Percentiles rank a stretch among this genome's conserved stretches.
phyloP scores from a whole-genome alignment of 441 rosid species.

The Euphorbia schlechtendalii region DNA sequence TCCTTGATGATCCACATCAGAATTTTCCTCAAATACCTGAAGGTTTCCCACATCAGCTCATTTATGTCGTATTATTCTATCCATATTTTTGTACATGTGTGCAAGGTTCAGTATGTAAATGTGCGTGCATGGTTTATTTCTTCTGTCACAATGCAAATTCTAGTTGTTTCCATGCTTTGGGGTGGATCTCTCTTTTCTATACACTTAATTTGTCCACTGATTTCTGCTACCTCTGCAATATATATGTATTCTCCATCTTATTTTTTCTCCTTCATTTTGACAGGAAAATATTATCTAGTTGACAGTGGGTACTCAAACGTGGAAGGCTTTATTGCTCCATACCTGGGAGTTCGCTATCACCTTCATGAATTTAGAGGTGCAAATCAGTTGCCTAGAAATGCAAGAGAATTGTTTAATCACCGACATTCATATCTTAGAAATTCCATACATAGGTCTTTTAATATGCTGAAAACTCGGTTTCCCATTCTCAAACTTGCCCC shows the following conservation, averaged over 20 bases:
- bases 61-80: neutral
- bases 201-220: neutral
- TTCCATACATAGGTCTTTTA: conserved; percentile 45
- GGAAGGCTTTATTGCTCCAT: conserved; percentile 76
- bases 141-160: neutral
- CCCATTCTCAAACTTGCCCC: conserved; percentile 75
- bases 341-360: conserved; percentile 47
- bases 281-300: conserved; percentile 81
- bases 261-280: neutral
- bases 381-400: conserved; percentile 54
- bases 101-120: neutral
- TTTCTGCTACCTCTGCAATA: neutral
- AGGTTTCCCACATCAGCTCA: conserved; percentile 31
- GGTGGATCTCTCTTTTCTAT: neutral
- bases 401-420: conserved; percentile 68
- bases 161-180: neutral
- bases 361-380: conserved; percentile 63
- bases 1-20: conserved; percentile 68
- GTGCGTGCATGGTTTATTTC: neutral
- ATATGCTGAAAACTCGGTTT: conserved; percentile 59
- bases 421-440: conserved; percentile 57
- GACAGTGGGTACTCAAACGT: conserved; percentile 53
- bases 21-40: conserved; percentile 68
- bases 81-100: neutral
- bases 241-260: neutral